A percentile compares a stretch with the other conserved stretches of the same genome.
phyloP scores from a whole-genome alignment of 2,329 filamentous ascomycete genomes.

The Aspergillus spinulosporus region DNA sequence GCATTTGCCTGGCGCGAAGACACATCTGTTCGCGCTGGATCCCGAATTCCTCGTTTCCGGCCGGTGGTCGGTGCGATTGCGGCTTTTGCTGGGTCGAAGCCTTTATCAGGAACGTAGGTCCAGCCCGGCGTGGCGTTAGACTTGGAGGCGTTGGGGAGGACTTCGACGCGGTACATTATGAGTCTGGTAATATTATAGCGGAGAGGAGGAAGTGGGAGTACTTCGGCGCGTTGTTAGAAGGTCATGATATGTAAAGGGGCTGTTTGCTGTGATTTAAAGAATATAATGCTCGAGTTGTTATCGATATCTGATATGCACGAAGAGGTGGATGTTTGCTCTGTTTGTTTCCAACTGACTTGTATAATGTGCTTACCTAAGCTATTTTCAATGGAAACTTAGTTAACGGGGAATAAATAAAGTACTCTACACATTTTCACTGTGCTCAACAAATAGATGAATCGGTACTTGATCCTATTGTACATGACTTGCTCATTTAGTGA shows the following conservation, averaged over 20 bases:
- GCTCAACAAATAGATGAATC: neutral
- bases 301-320: neutral
- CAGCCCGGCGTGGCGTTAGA: slow-evolving; percentile 77
- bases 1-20: slow-evolving; percentile 81
- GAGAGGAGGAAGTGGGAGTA: neutral
- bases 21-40: slow-evolving; percentile 62
- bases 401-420: neutral
- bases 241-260: neutral
- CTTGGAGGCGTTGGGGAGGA: slow-evolving; percentile 70
- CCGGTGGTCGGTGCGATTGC: slow-evolving; percentile 53
- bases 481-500: neutral
- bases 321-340: neutral
- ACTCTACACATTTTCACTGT: neutral
- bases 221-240: neutral
- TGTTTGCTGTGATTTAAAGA: neutral
- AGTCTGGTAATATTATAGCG: neutral
- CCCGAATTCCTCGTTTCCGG: slow-evolving; percentile 71
- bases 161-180: slow-evolving; percentile 71
- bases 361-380: neutral
- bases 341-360: neutral
- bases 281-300: neutral
- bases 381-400: neutral
- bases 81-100: slow-evolving; percentile 59
- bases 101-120: slow-evolving; percentile 82
- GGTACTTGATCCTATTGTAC: slow-evolving; percentile 1